Conservation (phyloP, 331 rosid species). For the Malus hybrid region DNA sequence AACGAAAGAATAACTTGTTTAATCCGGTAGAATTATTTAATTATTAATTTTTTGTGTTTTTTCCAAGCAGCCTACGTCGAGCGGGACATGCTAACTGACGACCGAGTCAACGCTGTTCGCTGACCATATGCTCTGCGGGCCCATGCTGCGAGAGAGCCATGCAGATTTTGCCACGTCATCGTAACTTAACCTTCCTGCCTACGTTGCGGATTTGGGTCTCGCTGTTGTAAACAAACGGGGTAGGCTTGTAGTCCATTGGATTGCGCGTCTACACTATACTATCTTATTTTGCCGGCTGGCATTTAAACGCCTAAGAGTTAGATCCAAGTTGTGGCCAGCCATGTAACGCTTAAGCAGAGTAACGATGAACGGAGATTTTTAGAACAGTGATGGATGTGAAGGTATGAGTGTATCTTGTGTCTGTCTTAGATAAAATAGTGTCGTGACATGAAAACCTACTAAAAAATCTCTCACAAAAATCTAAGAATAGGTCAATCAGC, state of each 20-base stretch:
- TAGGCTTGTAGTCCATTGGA: background rate
- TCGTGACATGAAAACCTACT: no score
- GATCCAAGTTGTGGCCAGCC: no score
- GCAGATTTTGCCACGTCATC: background rate
- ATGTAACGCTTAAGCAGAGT: no score
- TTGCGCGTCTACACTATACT: background rate
- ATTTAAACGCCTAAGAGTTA: no score
- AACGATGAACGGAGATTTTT: accelerated
- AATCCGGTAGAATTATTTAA: no score
- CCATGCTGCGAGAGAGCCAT: background rate
- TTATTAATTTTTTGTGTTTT: background rate
- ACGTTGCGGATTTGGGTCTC: background rate
- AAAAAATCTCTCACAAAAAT: no score
- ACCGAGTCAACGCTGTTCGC: background rate
- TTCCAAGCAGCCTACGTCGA: background rate
- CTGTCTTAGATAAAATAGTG: accelerated
- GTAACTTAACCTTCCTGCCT: background rate
- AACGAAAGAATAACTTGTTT: background rate
- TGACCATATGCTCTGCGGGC: background rate
- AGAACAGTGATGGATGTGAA: no score
- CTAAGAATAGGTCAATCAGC: no score
- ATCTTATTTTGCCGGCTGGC: no score
- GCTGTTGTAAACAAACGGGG: background rate
- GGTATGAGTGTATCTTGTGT: no score
- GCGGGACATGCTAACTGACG: background rate